Percentiles rank a stretch among this genome's conserved stretches.
Evolutionary conservation across 2,329 filamentous ascomycete genomes (phyloP).

Genomic region (Monosporascus sp.): DNA sequence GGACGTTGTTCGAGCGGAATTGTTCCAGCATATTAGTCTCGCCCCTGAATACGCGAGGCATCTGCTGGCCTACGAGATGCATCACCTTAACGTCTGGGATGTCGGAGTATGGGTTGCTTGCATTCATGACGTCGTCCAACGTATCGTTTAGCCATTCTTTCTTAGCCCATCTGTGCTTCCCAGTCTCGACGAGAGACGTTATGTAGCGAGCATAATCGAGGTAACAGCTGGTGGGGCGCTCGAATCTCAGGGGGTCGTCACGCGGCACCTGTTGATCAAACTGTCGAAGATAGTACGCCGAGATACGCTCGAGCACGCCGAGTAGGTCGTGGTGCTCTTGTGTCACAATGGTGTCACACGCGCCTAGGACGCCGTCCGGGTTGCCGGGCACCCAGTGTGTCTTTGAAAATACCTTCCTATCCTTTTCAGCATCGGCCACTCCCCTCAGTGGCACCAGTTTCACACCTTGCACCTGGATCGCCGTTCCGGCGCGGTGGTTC

Average conservation of each 20-base stretch:
- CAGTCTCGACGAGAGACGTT: not conserved
- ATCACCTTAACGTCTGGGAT: conserved; percentile 12
- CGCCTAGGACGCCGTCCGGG: conserved; percentile 4
- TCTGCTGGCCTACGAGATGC: conserved; percentile 10
- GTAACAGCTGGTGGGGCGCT: conserved; percentile 4
- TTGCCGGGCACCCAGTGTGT: conserved; percentile 5
- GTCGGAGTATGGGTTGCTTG: not conserved
- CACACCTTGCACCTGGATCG: not conserved
- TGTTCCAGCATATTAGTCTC: conserved; percentile 12
- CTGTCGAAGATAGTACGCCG: conserved; percentile 9
- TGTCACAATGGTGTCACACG: not conserved
- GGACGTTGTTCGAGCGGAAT: conserved; percentile 8
- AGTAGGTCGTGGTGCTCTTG: conserved; percentile 1
- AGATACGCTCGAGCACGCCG: conserved; percentile 6
- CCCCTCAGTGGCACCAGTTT: not conserved
- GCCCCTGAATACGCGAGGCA: conserved; percentile 8
- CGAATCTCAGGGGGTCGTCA: conserved; percentile 1
- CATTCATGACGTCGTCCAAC: conserved; percentile 2
- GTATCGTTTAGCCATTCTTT: conserved; percentile 10
- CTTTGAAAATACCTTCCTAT: conserved; percentile 1
- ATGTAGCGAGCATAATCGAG: conserved; percentile 9
- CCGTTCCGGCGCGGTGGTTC: too few relatives aligned
- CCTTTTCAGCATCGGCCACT: conserved; percentile 2
- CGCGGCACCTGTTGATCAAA: conserved; percentile 5
- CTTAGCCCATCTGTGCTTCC: conserved; percentile 3